Percentiles rank a stretch among this genome's conserved stretches.
phyloP scores from a whole-genome alignment of 2,329 filamentous ascomycete genomes.

The Trichoderma citrinoviride region DNA sequence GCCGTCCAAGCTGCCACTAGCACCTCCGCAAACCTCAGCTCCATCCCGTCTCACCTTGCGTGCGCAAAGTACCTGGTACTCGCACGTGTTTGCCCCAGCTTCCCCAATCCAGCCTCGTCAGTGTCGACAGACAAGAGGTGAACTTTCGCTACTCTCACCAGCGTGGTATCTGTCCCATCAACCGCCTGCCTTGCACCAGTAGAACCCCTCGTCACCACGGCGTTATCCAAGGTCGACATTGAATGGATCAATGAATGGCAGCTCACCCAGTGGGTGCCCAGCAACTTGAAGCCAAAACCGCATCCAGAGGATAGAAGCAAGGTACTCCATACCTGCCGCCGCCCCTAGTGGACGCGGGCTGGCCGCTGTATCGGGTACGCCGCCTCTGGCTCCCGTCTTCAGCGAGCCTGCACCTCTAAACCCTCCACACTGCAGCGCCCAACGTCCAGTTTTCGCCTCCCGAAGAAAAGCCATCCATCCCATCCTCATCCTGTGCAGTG shows the following conservation, averaged over 20 bases:
- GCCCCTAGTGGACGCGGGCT: neutral
- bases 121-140: neutral
- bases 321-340: neutral
- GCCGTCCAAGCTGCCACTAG: neutral
- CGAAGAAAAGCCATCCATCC: conserved; percentile 13
- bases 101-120: neutral
- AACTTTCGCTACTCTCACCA: neutral
- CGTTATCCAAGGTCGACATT: neutral
- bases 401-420: neutral
- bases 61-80: neutral
- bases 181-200: neutral
- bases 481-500: neutral
- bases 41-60: neutral
- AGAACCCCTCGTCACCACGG: neutral
- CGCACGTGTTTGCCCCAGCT: neutral
- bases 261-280: neutral
- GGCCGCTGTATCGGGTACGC: neutral
- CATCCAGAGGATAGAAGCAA: neutral
- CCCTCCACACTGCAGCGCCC: neutral
- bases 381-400: neutral
- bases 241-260: neutral
- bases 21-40: conserved; percentile 10
- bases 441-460: conserved; percentile 10
- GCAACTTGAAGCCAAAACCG: neutral
- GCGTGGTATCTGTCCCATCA: neutral